phyloP scores from a whole-genome alignment of 78 protist species.

The Bodo saltans region DNA sequence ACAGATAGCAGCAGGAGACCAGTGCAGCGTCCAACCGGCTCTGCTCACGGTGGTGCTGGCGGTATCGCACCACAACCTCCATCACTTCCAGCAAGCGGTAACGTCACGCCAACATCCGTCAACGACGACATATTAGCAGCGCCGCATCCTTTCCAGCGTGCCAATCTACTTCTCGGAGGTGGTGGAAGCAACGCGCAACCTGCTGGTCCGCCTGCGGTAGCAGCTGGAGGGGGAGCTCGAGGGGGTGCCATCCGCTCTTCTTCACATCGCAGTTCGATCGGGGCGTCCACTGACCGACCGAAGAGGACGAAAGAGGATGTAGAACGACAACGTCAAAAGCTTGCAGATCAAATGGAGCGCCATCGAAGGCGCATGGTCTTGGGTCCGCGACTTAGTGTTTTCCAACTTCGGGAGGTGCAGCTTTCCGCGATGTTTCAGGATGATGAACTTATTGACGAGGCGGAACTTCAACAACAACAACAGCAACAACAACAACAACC shows the following conservation, averaged over 20 bases:
- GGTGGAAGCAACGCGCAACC: too few species aligned
- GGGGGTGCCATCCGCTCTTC: too few species aligned
- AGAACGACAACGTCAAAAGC: not conserved
- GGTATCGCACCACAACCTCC: not conserved
- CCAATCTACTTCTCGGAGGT: too few species aligned
- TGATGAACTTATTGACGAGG: too few species aligned
- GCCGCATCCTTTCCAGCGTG: too few species aligned
- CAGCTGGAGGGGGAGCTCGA: too few species aligned
- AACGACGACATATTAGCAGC: too few species aligned
- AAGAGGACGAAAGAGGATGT: not conserved
- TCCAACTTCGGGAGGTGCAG: constrained; percentile 18
- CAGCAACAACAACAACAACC: too few species aligned
- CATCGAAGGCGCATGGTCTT: constrained; percentile 4
- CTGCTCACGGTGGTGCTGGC: too few species aligned
- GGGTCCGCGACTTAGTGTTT: constrained; percentile 13
- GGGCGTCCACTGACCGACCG: not conserved
- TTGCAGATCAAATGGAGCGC: constrained; percentile 20
- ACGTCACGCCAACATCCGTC: not conserved
- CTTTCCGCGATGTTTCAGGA: too few species aligned
- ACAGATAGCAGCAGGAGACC: constrained; percentile 4
- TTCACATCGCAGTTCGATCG: not conserved
- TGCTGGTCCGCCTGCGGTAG: not conserved
- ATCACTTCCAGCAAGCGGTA: not conserved
- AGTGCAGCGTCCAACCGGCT: too few species aligned
- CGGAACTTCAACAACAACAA: too few species aligned